Conservation (phyloP, 352 stramenopile species). For the Globisporangium echinulatum region DNA sequence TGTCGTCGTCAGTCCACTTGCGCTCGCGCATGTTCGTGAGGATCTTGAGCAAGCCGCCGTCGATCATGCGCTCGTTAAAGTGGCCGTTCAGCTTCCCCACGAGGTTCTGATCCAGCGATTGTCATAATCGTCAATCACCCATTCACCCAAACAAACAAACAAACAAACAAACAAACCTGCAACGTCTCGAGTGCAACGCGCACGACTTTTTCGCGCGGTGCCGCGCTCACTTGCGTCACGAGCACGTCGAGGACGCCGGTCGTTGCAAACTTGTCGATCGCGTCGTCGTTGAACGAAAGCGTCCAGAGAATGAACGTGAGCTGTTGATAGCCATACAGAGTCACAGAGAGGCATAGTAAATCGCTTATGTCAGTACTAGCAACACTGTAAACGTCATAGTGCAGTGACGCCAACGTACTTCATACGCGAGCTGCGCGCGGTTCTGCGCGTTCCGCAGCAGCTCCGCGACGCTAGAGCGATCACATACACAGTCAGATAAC, state of each 20-base stretch:
- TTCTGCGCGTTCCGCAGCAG: conserved; percentile 73
- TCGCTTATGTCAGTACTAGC: not conserved
- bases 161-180: conserved; percentile 30
- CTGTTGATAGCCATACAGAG: conserved; percentile 23
- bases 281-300: conserved; percentile 88
- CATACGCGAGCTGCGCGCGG: conserved; percentile 94
- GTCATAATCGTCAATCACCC: no score
- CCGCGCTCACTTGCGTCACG: conserved; percentile 85
- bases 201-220: conserved; percentile 96
- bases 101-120: conserved; percentile 40
- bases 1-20: conserved; percentile 95
- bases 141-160: not conserved
- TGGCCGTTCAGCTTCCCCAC: conserved; percentile 72
- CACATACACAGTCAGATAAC: not conserved
- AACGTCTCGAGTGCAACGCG: conserved; percentile 92
- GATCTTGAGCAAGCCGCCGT: conserved; percentile 92
- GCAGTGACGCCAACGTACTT: conserved; percentile 23
- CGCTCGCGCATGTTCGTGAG: conserved; percentile 90
- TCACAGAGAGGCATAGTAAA: not conserved
- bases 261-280: conserved; percentile 70
- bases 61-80: conserved; percentile 95
- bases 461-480: conserved; percentile 44
- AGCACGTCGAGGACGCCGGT: conserved; percentile 61
- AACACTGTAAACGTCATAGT: not conserved
- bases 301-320: conserved; percentile 97